phyloP scores from a whole-genome alignment of 768 basidiomycete species.

The Trametopsis cervina region DNA sequence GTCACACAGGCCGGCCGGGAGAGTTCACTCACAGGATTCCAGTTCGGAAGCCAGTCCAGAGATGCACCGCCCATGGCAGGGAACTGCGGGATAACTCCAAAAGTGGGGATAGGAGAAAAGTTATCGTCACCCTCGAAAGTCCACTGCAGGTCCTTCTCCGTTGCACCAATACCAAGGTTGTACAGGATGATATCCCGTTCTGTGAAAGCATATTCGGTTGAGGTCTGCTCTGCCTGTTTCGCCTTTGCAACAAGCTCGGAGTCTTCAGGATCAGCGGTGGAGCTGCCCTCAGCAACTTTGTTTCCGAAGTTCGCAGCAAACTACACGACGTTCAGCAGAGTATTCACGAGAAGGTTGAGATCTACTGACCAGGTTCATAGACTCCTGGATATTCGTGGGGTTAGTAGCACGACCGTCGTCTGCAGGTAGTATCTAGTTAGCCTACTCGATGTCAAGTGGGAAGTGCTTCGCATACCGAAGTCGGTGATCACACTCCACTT shows the following conservation, averaged over 20 bases:
- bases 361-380: constrained; percentile 57
- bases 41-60: constrained; percentile 90
- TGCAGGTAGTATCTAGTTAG: too few species aligned
- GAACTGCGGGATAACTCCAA: constrained; percentile 94
- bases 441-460: too few species aligned
- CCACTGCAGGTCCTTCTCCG: constrained; percentile 87
- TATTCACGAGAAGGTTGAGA: background rate
- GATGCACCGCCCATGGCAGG: constrained; percentile 56
- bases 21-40: constrained; percentile 64
- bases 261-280: constrained; percentile 73
- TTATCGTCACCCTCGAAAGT: constrained; percentile 84
- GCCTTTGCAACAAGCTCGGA: constrained; percentile 75
- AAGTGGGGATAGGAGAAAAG: constrained; percentile 85
- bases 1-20: background rate
- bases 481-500: constrained; percentile 83
- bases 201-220: constrained; percentile 64
- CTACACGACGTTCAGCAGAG: constrained; percentile 17
- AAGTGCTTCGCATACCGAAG: constrained; percentile 54
- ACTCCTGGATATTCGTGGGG: constrained; percentile 68
- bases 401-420: constrained; percentile 81
- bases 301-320: constrained; percentile 56
- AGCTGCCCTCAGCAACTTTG: constrained; percentile 22
- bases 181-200: constrained; percentile 93
- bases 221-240: constrained; percentile 53
- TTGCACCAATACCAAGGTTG: constrained; percentile 92